Base-by-base conservation (phyloP, 1,139 yeast genomes). In the Saccharomyces hybrid region DNA sequence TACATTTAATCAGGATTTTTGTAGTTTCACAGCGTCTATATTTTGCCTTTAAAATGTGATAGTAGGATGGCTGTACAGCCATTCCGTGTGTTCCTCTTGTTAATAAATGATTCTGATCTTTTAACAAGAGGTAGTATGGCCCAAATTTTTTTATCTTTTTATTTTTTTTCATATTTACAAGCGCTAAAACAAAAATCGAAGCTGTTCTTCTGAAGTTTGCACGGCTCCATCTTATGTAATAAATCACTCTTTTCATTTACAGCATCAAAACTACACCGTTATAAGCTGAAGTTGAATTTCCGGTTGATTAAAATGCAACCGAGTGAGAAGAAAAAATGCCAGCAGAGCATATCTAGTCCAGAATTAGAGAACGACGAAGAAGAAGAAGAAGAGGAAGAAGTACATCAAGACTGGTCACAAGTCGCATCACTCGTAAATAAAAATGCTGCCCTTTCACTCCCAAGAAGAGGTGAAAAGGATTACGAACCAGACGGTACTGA, bases 391-490 rank as follows among this genome's bases (percentile, higher is more conserved):
- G 73, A 73, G 7, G 86, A 83, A 49, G 95, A 86, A 58, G 86
- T 81, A 55, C 74, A 78, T 24, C 89, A 81, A 59, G 95, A 88
- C 66, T 86, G 95, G 93, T 73, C 82, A 44, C 65, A 61, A 24
- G 55, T 69, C 11, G 62, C 70, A 42, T 63, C 58, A 58, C 46
- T 64, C 47, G 60, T 68, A 28, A 63, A 61, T 47, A 65, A 64
- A 42, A 62, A 66, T 8, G 59, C 64, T 31, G 66, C 63, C 21
- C 60, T 65, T 29, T 60, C 66, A 0, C 64, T 81, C n/a, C 86
- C 86, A 1, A 81, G 79, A 59, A 73, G 93, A 58, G 96, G 96
- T 2, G 93, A 83, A 57, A 91, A 91, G 68, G 96, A 88, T 60
- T 86, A 84, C 62, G 96, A 83, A 58, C 96, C 96, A 0, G 93